A percentile compares a stretch with the other conserved stretches of the same genome.
Conservation (phyloP, 106 monocot species). For the Apostasia ramifera region DNA sequence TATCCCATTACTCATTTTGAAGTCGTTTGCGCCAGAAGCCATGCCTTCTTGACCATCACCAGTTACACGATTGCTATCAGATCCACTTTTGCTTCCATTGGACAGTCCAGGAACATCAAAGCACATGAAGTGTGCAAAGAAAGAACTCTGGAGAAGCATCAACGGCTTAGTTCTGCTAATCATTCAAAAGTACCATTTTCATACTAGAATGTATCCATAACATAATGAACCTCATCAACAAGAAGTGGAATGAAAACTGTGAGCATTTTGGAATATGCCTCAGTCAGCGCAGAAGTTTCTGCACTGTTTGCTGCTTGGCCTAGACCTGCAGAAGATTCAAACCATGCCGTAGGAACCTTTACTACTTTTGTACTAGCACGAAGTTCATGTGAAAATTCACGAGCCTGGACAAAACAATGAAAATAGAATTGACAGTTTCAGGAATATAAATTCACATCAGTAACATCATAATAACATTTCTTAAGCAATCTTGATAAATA, state of each 20-base stretch:
- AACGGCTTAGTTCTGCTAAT: slow-evolving; percentile 4
- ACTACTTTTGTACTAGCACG: slow-evolving; percentile 75
- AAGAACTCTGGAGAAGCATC: slow-evolving; percentile 63
- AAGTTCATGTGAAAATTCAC: slow-evolving; percentile 94
- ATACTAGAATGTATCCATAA: slow-evolving; percentile 2
- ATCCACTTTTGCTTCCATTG: slow-evolving; percentile 23
- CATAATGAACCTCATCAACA: slow-evolving; percentile 72
- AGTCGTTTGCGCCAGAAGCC: slow-evolving; percentile 43
- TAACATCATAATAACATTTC: too few species aligned
- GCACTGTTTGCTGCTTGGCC: slow-evolving; percentile 41
- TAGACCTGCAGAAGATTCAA: slow-evolving; percentile 48
- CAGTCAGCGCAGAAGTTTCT: slow-evolving; percentile 68
- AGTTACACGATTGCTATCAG: slow-evolving; percentile 24
- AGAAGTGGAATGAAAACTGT: slow-evolving; percentile 93
- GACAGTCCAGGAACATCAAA: slow-evolving; percentile 70
- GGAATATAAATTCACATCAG: not conserved
- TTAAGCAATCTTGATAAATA: too few species aligned
- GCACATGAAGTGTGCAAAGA: slow-evolving; percentile 99
- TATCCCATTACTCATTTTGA: slow-evolving; percentile 19
- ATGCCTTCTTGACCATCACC: slow-evolving; percentile 22
- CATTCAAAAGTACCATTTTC: not conserved
- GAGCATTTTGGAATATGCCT: slow-evolving; percentile 94
- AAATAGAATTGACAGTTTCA: not conserved
- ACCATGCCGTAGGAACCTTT: slow-evolving; percentile 46
- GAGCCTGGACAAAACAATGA: slow-evolving; percentile 44